These are phyloP conservation scores for Vaccinium macrocarpon DNA, from an alignment of 148 eudicot species.

Conservation along the genomic window DNA sequence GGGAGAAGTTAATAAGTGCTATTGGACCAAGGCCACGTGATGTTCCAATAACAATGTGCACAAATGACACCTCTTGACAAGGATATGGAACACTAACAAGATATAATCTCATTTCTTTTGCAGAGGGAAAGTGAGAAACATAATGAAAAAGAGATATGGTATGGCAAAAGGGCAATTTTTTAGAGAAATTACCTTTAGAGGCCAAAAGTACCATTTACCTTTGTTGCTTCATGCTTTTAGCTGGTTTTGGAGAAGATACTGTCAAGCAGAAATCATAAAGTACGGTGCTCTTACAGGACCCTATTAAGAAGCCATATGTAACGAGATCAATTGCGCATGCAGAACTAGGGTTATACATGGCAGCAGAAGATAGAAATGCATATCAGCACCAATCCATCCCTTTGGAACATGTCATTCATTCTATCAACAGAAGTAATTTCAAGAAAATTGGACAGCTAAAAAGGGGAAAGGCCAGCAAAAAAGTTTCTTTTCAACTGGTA, in stretches of 20 bases:
- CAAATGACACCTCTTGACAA: background rate
- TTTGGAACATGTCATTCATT: background rate
- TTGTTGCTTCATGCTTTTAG: background rate
- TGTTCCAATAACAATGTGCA: background rate
- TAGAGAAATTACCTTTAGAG: background rate
- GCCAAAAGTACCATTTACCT: background rate
- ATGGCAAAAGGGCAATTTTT: background rate
- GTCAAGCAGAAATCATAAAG: background rate
- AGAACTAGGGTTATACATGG: background rate
- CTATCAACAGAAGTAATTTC: background rate
- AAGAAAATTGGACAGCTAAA: background rate
- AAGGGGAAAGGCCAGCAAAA: background rate
- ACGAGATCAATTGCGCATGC: background rate
- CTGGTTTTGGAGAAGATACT: background rate
- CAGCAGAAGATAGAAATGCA: background rate
- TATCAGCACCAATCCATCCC: background rate
- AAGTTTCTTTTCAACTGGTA: background rate
- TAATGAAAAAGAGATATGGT: background rate
- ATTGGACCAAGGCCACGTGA: background rate
- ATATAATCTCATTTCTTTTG: background rate
- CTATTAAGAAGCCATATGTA: background rate
- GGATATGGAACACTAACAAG: background rate
- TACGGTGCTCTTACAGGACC: background rate
- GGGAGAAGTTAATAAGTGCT: background rate
- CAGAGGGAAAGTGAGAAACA: background rate